Percentiles rank a stretch among this genome's conserved stretches.
phyloP scores from a whole-genome alignment of 768 basidiomycete genomes.

The Lactifluus hygrophoroides region DNA sequence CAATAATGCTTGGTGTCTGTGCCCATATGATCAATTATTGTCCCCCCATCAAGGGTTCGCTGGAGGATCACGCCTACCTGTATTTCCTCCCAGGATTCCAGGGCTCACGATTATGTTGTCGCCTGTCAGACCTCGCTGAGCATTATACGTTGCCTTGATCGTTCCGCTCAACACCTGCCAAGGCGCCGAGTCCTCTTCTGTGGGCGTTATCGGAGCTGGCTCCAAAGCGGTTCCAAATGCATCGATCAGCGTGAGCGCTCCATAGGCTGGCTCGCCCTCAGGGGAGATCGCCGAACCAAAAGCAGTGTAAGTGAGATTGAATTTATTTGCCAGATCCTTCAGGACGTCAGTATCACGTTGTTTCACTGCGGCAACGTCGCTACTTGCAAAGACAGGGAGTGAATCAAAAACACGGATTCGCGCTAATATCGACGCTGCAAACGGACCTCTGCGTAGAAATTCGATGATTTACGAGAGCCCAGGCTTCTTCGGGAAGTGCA shows the following conservation, averaged over 20 bases:
- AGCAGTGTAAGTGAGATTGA: conserved; percentile 35
- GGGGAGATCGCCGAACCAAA: conserved; percentile 31
- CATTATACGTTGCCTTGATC: conserved; percentile 33
- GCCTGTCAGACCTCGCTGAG: conserved; percentile 24
- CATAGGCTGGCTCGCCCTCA: conserved; percentile 25
- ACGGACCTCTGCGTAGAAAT: conserved; percentile 28
- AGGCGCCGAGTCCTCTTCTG: conserved; percentile 27
- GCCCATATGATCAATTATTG: background rate
- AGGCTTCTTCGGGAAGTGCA: conserved; percentile 37
- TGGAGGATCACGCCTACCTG: conserved; percentile 24
- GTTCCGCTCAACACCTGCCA: conserved; percentile 37
- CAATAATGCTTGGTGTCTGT: conserved; percentile 18
- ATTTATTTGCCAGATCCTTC: conserved; percentile 26
- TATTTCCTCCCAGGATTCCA: conserved; percentile 31
- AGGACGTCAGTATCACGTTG: conserved; percentile 26
- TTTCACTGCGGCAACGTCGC: conserved; percentile 28
- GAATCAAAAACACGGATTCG: background rate
- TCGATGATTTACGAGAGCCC: conserved; percentile 25
- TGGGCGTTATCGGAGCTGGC: conserved; percentile 39
- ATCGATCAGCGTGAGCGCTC: conserved; percentile 32
- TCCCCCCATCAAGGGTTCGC: background rate
- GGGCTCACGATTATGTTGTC: conserved; percentile 32
- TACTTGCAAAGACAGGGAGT: background rate
- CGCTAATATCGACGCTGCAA: background rate
- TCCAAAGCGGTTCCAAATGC: conserved; percentile 29